Percentiles rank a stretch among this genome's conserved stretches.
phyloP scores from a whole-genome alignment of 2,329 filamentous ascomycete species.

The Dendrostoma leiphaemia region DNA sequence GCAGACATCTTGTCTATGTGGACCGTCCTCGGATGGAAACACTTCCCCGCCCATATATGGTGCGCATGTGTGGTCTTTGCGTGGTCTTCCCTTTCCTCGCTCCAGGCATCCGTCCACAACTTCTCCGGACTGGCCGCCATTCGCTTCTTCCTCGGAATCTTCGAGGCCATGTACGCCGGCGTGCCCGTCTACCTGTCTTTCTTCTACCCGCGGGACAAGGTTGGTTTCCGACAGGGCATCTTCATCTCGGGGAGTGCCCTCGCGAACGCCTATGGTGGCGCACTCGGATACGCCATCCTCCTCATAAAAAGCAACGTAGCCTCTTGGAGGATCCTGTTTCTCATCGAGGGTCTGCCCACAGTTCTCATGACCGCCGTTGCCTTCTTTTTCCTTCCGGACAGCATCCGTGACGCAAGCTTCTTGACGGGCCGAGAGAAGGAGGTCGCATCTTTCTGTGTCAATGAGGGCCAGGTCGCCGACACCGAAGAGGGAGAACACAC shows the following conservation, averaged over 20 bases:
- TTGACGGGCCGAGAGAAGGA: slow-evolving; percentile 35
- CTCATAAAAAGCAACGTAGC: slow-evolving; percentile 26
- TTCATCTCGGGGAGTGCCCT: slow-evolving; percentile 44
- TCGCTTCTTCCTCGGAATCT: slow-evolving; percentile 41
- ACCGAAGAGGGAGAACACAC: slow-evolving; percentile 18
- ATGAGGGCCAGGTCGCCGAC: slow-evolving; percentile 22
- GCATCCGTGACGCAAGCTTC: slow-evolving; percentile 22
- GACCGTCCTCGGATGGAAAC: slow-evolving; percentile 21
- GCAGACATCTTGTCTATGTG: slow-evolving; percentile 20
- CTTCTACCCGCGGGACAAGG: slow-evolving; percentile 57
- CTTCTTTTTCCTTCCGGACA: slow-evolving; percentile 42
- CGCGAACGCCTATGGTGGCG: slow-evolving; percentile 36
- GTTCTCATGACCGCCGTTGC: slow-evolving; percentile 37
- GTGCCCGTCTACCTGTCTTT: slow-evolving; percentile 46
- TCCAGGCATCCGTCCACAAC: slow-evolving; percentile 36
- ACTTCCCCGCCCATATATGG: slow-evolving; percentile 31
- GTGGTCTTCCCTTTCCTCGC: slow-evolving; percentile 42
- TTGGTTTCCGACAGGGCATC: slow-evolving; percentile 54
- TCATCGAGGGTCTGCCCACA: slow-evolving; percentile 42
- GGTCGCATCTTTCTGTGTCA: slow-evolving; percentile 21
- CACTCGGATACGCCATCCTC: slow-evolving; percentile 36
- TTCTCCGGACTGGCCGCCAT: slow-evolving; percentile 38
- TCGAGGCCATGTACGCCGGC: slow-evolving; percentile 37
- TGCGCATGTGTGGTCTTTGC: slow-evolving; percentile 40
- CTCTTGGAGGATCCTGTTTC: slow-evolving; percentile 43